Evolutionary conservation across 305 asterid species (phyloP), one percentile per base, ranked within the genome.

Genomic region (Fraxinus platypoda): DNA sequence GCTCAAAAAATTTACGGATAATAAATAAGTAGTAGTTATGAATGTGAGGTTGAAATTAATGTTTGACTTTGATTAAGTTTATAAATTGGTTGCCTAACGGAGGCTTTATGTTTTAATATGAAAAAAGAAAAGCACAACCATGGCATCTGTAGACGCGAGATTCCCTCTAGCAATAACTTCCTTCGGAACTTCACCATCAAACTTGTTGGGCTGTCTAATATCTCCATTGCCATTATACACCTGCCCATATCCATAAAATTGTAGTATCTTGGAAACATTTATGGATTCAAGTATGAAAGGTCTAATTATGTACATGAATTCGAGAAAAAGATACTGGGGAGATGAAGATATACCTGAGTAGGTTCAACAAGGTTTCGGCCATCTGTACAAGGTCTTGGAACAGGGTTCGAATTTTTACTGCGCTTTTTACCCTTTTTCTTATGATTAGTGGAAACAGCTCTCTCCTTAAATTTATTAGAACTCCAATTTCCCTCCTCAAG

Each of bases 391-490:
- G 92, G 86, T 83, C 86, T 91, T 68, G 94, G 84, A 83, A 88
- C 83, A 19, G 91, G 84, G 81, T 88, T 90, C 59, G 85, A 83
- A 90, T 93, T 94, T 88, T 91, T 94, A 82, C 85, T 91, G 78
- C 86, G 88, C 81, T 84, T 92, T 88, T 94, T 96, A 77, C 93
- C 92, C 87, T 90, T 96, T 86, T 93, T 96, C 94, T 93, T 94
- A 82, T 87, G 92, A 84, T 86, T 90, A 83, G 80, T 84, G 62
- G 90, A 74, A 83, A 81, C 90, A 84, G 82, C 86, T 89, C 88
- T 92, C 88, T 91, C 98, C 85, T 90, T 92, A 66, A 81, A 84
- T 83, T 90, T 92, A 85, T 86, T 76, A 79, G 93, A 78, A 23
- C 86, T 90, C 81, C 52, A 59, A 81, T 77, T 87, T 85, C 90